Conservation (phyloP, 164 flowering plant species). For the Amborella trichopoda region DNA sequence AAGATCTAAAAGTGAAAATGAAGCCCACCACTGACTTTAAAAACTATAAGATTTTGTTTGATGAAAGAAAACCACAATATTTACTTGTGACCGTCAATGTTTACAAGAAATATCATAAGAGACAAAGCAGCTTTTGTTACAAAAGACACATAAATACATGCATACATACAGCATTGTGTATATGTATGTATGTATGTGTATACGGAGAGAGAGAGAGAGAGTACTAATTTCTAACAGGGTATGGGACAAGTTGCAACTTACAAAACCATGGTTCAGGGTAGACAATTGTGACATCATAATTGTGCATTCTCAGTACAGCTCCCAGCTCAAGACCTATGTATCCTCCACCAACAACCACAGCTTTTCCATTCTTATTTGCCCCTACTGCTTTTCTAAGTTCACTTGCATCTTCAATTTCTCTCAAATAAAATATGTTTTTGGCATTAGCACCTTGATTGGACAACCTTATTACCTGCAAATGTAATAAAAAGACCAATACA, state of each 20-base stretch:
- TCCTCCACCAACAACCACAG: constrained; percentile 93
- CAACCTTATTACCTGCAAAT: constrained; percentile 65
- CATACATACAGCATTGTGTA: too few relatives aligned
- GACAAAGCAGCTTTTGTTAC: too few relatives aligned
- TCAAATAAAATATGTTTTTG: constrained; percentile 78
- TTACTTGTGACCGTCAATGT: too few relatives aligned
- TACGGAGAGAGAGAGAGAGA: too few relatives aligned
- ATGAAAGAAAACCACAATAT: too few relatives aligned
- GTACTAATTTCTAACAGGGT: too few relatives aligned
- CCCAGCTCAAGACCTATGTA: constrained; percentile 96
- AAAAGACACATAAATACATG: too few relatives aligned
- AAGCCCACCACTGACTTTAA: too few relatives aligned
- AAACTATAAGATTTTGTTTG: too few relatives aligned
- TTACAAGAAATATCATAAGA: too few relatives aligned
- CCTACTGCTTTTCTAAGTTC: constrained; percentile 67
- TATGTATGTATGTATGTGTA: not conserved
- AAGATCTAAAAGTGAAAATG: too few relatives aligned
- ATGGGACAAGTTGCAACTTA: constrained; percentile 41
- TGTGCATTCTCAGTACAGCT: constrained; percentile 69
- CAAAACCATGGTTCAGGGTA: constrained; percentile 99
- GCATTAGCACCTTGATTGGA: constrained; percentile 91
- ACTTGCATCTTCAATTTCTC: constrained; percentile 96
- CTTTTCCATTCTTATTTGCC: constrained; percentile 74
- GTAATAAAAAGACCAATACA: not conserved
- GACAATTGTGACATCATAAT: constrained; percentile 81